These are phyloP conservation scores for Paramecium tetraurelia DNA, from an alignment of 73 alveolate species.

Conservation along the genomic window DNA sequence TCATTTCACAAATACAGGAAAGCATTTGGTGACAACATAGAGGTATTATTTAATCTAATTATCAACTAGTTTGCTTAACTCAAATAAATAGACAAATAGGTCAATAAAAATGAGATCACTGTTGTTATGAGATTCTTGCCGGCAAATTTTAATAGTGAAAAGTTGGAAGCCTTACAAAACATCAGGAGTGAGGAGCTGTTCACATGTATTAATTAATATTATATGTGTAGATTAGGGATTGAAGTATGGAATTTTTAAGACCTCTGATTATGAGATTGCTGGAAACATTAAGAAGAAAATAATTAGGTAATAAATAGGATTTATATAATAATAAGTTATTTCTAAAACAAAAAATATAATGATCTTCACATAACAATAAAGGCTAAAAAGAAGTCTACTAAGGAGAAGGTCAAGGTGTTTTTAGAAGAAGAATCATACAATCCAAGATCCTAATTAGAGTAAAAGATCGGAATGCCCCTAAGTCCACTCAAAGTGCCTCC, in stretches of 20 bases:
- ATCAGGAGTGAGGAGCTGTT: background rate
- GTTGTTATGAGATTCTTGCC: conserved; percentile 12
- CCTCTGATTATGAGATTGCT: background rate
- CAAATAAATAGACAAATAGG: background rate
- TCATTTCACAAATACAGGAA: conserved; percentile 2
- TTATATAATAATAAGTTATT: background rate
- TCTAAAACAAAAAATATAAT: background rate
- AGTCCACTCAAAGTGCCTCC: background rate
- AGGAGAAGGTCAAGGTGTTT: background rate
- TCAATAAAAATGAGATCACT: background rate
- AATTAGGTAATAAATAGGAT: background rate
- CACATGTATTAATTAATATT: background rate
- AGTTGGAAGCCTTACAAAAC: background rate
- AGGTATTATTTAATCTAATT: background rate
- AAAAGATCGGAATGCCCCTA: background rate
- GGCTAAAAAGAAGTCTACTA: background rate
- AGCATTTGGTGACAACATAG: conserved; percentile 10
- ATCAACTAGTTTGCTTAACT: conserved; percentile 16
- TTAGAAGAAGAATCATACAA: background rate
- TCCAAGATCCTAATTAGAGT: conserved; percentile 21
- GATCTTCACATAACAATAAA: background rate
- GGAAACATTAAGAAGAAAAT: background rate
- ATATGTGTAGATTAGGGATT: background rate
- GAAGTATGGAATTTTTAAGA: conserved; percentile 15
- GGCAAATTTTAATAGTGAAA: background rate